Evolutionary conservation across 2,329 filamentous ascomycete species (phyloP).

Genomic region (Pezicula neosporulosa): DNA sequence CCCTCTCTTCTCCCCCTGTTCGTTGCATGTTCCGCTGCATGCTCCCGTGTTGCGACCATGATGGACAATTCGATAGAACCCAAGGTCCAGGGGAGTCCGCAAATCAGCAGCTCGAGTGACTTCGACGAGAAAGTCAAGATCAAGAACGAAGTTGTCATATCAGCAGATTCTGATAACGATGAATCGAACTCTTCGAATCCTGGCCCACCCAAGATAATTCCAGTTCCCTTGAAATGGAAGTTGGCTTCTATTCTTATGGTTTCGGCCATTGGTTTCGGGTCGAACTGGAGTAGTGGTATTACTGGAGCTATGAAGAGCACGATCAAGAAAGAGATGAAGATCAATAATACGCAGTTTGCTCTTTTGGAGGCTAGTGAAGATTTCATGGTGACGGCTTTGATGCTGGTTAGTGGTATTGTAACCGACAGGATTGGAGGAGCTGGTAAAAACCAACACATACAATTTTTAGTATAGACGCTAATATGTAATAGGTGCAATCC

Average conservation of each 20-base stretch:
- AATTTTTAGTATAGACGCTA: not conserved
- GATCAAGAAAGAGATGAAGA: conserved; percentile 56
- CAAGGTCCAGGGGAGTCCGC: not conserved
- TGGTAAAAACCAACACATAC: conserved; percentile 27
- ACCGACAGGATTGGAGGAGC: conserved; percentile 58
- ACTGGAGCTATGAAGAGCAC: conserved; percentile 59
- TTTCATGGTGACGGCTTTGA: conserved; percentile 56
- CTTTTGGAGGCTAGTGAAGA: conserved; percentile 57
- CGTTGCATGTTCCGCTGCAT: too few relatives aligned
- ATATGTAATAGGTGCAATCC: conserved; percentile 39
- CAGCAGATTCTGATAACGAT: not conserved
- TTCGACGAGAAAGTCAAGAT: not conserved
- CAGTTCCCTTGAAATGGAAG: conserved; percentile 24
- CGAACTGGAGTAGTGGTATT: conserved; percentile 57
- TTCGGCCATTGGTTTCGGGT: conserved; percentile 54
- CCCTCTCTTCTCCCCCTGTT: too few relatives aligned
- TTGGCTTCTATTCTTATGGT: conserved; percentile 46
- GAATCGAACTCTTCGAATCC: not conserved
- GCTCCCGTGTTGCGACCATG: not conserved
- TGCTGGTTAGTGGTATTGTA: conserved; percentile 50
- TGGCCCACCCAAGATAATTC: not conserved
- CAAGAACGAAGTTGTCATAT: not conserved
- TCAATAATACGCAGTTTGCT: conserved; percentile 57
- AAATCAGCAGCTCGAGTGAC: not conserved
- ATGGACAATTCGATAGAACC: not conserved